Conservation (phyloP, 768 basidiomycete species). For the Mycena galericulata region DNA sequence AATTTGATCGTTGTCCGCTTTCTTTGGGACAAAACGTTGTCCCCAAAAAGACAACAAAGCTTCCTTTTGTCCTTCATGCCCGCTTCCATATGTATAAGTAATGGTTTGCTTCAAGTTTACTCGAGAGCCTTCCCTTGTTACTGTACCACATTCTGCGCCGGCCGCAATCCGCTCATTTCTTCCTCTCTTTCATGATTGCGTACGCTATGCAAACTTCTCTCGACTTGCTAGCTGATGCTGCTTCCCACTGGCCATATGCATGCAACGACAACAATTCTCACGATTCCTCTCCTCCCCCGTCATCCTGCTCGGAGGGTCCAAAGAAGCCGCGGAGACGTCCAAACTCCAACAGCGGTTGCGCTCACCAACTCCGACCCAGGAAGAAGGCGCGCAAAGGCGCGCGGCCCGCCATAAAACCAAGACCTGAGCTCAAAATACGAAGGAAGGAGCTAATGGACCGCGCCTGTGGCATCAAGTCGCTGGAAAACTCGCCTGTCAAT, state of each 20-base stretch:
- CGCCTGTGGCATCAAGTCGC: constrained; percentile 31
- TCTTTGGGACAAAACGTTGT: background rate
- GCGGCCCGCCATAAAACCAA: constrained; percentile 25
- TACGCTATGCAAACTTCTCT: constrained; percentile 17
- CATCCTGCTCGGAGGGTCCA: background rate
- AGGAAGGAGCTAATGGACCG: constrained; percentile 32
- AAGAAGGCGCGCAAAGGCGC: constrained; percentile 30
- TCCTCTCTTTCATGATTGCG: constrained; percentile 1
- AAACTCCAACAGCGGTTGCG: background rate
- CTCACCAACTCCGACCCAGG: constrained; percentile 21
- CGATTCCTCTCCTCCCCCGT: constrained; percentile 16
- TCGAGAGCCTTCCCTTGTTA: background rate
- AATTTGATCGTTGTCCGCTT: background rate
- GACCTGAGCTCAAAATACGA: constrained; percentile 31
- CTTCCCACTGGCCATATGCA: constrained; percentile 1
- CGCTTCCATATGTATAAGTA: constrained; percentile 21
- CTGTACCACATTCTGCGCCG: constrained; percentile 23
- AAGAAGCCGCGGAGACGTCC: background rate
- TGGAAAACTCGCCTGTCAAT: constrained; percentile 65
- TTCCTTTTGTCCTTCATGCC: constrained; percentile 16
- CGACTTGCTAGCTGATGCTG: constrained; percentile 29
- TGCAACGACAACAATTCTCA: constrained; percentile 28
- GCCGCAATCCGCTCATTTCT: constrained; percentile 22
- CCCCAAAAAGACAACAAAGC: constrained; percentile 21
- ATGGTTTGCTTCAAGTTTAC: background rate